Evolutionary conservation across 495 filamentous ascomycete genomes (phyloP), one percentile per base, ranked within the genome.

Genomic region (Xylaria nigripes): DNA sequence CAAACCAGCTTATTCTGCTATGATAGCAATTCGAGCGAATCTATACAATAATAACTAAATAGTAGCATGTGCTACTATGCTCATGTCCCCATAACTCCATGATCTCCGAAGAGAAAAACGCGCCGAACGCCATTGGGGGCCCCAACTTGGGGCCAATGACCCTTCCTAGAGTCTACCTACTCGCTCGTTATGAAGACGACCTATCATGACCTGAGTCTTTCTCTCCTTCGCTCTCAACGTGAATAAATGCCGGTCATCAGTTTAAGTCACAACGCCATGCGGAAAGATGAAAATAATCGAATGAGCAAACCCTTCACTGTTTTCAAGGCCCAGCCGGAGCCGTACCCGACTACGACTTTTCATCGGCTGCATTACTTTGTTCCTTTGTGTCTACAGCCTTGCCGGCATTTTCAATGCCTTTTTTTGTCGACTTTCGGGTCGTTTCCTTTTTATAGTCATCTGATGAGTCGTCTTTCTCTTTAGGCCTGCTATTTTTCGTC

Each of bases 121-220:
- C 54, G 55, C 64, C 48, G 57, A 67, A 67, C 64, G 64, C 64
- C 64, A n/a, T n/a, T n/a, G n/a, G n/a, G n/a, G n/a, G n/a, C n/a
- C n/a, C n/a, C n/a, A n/a, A n/a, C n/a, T 50, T 58, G 59, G 64
- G 59, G 32, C 61, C 30, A 57, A n/a, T 60, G 59, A 61, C 57
- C 59, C 61, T 56, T 54, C 48, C 57, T 60, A 55, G 54, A 54
- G 55, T 61, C 57, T 18, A 40, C 36, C 57, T 18, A 40, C 36
- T 2, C 56, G 59, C 54, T 55, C 60, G 57, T 61, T 61, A 52
- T 67, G 64, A 57, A 64, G 57, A 58, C 55, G 59, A 57, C 61
- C 61, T 58, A n/a, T n/a, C 54, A 12, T 46, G 30, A 16, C 22
- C 29, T 50, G 54, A n/a, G 29, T 42, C 44, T 38, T 25, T 46